Percentiles rank a stretch among this genome's conserved stretches.
Evolutionary conservation across 2,329 filamentous ascomycete species (phyloP).

Genomic region (Pyrenochaeta sp.): DNA sequence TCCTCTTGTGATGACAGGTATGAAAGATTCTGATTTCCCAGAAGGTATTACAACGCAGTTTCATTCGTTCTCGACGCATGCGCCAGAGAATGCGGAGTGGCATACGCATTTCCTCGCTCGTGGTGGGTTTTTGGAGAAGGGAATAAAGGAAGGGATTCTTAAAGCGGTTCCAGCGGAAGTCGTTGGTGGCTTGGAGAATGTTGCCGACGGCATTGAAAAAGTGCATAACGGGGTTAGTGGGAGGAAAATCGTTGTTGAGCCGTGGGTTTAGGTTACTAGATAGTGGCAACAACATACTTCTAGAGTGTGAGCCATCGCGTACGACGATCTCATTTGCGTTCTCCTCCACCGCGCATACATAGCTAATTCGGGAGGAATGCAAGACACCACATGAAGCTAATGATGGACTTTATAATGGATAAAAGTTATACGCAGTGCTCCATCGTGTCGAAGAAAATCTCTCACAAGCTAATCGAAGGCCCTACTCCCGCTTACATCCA

Average conservation of each 20-base stretch:
- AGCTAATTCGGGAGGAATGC: too few relatives aligned
- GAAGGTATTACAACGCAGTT: slow-evolving; percentile 26
- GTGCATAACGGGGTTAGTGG: slow-evolving; percentile 42
- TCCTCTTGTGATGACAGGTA: slow-evolving; percentile 21
- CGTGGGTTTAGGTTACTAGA: slow-evolving; percentile 13
- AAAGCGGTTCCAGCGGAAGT: slow-evolving; percentile 32
- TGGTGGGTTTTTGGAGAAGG: slow-evolving; percentile 31
- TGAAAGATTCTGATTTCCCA: slow-evolving; percentile 20
- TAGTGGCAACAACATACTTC: too few relatives aligned
- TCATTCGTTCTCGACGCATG: slow-evolving; percentile 29
- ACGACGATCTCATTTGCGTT: background rate
- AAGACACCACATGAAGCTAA: too few relatives aligned
- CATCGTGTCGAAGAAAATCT: too few relatives aligned
- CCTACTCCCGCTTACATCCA: background rate
- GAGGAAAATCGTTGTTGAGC: slow-evolving; percentile 39
- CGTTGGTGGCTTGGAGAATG: slow-evolving; percentile 34
- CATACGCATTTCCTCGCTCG: slow-evolving; percentile 25
- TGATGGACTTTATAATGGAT: too few relatives aligned
- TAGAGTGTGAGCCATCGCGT: background rate
- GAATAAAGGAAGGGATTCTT: slow-evolving; percentile 28
- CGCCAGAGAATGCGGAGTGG: slow-evolving; percentile 31
- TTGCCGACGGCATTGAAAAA: slow-evolving; percentile 29
- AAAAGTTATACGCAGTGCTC: too few relatives aligned
- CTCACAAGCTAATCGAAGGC: too few relatives aligned
- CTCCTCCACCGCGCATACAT: too few relatives aligned